Base-by-base conservation (phyloP, 2,329 filamentous ascomycete genomes). In the Colletotrichum abscissum region DNA sequence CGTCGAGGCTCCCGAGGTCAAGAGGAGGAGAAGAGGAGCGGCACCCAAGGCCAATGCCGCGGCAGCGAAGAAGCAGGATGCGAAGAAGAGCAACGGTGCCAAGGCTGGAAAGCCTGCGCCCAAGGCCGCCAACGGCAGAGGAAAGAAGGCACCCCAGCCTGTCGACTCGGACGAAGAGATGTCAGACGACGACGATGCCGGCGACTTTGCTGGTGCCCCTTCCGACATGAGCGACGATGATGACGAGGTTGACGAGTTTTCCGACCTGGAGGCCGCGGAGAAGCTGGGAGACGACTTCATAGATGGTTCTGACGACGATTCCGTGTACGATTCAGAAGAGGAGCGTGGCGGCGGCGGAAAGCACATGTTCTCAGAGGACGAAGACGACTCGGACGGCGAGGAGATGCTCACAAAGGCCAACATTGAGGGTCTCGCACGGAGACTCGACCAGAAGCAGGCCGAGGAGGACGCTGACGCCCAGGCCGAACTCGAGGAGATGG, bases 391-490 rank as follows among this genome's bases (percentile, higher is more conserved):
- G 1, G 95, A 97, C 78, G 92, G 91, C 5, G 95, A 98, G 84
- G 95, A 98, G 84, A 93, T 92, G 81, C 89, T 99, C 77, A 99
- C 95, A 64, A 95, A 95, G 1, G 97, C 97, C 75, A 99, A 99
- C 83, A 98, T 99, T 75, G 97, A 93, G 78, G 97, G 97, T 72
- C 86, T 99, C 69, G 95, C 96, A 68, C 89, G 92, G 78, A 96
- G 95, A 82, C 84, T 99, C 70, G 96, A 99, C 81, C 87, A 90
- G 79, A 87, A 97, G 80, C 87, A 90, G 79, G 93, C 93, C 57
- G 89, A 93, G 73, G 94, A 98, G 75, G 94, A 92, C 22, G 95
- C 92, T 28, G 94, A 95, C 75, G 95, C 94, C 28, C 91, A 95
- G 77, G 93, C 92, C 42, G 97, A 99, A 82, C 85, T 98, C 80